Conservation (phyloP, 2,329 filamentous ascomycete genomes). For the Aurifilum marmelostoma region DNA sequence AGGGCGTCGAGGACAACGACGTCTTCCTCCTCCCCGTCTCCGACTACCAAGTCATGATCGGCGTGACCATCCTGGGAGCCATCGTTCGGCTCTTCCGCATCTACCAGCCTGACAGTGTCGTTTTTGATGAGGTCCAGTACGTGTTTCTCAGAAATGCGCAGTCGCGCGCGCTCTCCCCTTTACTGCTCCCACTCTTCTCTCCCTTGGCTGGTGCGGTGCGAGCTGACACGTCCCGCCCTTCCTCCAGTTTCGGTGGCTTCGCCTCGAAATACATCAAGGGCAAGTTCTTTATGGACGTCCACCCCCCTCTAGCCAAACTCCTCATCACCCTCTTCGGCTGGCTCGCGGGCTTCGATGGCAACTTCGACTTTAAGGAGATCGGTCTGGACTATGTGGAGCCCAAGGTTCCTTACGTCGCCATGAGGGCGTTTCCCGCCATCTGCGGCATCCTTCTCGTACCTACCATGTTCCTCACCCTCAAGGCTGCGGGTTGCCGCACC, state of each 20-base stretch:
- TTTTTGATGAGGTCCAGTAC: conserved; percentile 99
- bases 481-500: conserved; percentile 86
- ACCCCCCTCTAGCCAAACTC: conserved; percentile 94
- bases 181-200: too few relatives aligned
- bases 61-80: conserved; percentile 74
- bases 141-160: conserved; percentile 45
- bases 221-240: conserved; percentile 13
- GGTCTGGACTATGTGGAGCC: conserved; percentile 98
- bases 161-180: not conserved
- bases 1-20: conserved; percentile 86
- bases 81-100: conserved; percentile 91
- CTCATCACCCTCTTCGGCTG: conserved; percentile 94
- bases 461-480: conserved; percentile 92
- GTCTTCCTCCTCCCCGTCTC: conserved; percentile 82
- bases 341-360: conserved; percentile 90
- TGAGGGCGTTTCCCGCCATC: conserved; percentile 91
- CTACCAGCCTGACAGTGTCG: conserved; percentile 93
- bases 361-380: conserved; percentile 99
- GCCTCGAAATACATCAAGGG: conserved; percentile 99
- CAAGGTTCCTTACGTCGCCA: conserved; percentile 93
- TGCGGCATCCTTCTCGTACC: conserved; percentile 88
- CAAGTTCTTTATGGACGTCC: conserved; percentile 99
- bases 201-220: not conserved
- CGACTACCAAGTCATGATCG: conserved; percentile 78
- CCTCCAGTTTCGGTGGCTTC: conserved; percentile 89